Base-by-base conservation (phyloP, 2,329 filamentous ascomycete species). In the Metarhizium brunneum region DNA sequence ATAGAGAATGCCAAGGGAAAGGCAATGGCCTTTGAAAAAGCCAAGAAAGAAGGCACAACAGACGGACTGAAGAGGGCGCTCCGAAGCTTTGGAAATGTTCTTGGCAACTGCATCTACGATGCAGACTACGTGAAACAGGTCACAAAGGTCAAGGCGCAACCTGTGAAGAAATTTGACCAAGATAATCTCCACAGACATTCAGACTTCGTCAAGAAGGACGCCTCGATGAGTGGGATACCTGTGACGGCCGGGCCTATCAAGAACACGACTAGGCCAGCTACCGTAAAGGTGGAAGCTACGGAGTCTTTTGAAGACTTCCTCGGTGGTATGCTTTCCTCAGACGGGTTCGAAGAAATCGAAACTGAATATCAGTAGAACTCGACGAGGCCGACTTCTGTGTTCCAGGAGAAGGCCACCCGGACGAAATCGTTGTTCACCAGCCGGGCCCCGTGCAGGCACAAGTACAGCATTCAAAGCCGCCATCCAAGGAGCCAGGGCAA, bases 71-170 rank as follows among this genome's bases (percentile, higher is more conserved):
- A 99, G 73, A 82, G 94, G 61, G 84, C 94, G 1, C 69, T 99
- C 65, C 82, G 92, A 57, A 96, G 85, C 60, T 99, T 99, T 71
- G 94, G 94, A 57, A 97, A 97, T 64, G 87, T 97, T 16, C 77
- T 99, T 54, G 94, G 94, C n/a, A 99, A 97, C 68, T 99, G 94
- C 76, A 85, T 99, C 57, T 97, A 99, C 72, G 94, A 99, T 74
- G 95, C 96, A 71, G 86, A 92, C 58, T 99, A 96, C 68, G 77
- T 99, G 56, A 80, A 85, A 53, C 92, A 90, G 68, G 88, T 97
- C n/a, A 88, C 86, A 53, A 95, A 90, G 73, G 78, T 99, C 65
- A 97, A 95, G 76, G 82, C 85, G 16, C 79, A 81, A 56, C 88
- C 90, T 4, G 66, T 71, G 50, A 81, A 83, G 35, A 90, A 82